Evolutionary conservation across 1,284 basidiomycete genomes (phyloP).

Genomic region (Malassezia furfur): DNA sequence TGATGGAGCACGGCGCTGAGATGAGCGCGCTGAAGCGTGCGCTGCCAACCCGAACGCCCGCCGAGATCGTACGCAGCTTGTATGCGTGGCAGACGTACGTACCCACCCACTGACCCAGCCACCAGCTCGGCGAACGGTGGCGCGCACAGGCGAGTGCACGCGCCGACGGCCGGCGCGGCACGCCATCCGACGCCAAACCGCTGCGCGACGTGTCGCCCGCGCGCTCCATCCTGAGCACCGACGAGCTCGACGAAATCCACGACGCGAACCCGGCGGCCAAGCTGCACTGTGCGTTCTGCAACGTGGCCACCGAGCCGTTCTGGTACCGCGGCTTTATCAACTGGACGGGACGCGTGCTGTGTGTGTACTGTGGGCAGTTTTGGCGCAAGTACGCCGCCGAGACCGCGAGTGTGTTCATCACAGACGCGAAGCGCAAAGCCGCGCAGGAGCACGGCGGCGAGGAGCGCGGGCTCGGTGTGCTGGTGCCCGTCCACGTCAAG

Average conservation of each 20-base stretch:
- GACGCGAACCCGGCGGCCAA: constrained; percentile 2
- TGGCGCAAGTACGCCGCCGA: constrained; percentile 48
- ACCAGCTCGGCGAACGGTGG: background rate
- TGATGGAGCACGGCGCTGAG: constrained; percentile 63
- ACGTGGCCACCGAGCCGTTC: constrained; percentile 25
- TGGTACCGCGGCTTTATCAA: constrained; percentile 42
- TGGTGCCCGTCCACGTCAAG: constrained; percentile 1
- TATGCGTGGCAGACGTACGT: constrained; percentile 71
- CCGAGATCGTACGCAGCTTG: constrained; percentile 72
- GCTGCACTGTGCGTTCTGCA: constrained; percentile 34
- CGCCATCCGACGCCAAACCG: background rate
- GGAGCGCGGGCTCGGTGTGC: constrained; percentile 18
- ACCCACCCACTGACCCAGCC: background rate
- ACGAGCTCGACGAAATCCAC: constrained; percentile 1
- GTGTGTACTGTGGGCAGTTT: constrained; percentile 40
- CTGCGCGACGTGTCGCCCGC: constrained; percentile 11
- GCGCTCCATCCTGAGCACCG: background rate
- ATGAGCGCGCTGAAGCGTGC: constrained; percentile 67
- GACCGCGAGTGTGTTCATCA: constrained; percentile 20
- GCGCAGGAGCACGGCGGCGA: constrained; percentile 37
- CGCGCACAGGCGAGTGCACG: no score
- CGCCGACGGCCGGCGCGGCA: no score
- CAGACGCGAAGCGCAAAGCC: constrained; percentile 24
- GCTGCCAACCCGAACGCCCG: constrained; percentile 60
- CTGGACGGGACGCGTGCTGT: constrained; percentile 34